Base-by-base conservation (phyloP, 306 rosid species). In the Prosopis cineraria region DNA sequence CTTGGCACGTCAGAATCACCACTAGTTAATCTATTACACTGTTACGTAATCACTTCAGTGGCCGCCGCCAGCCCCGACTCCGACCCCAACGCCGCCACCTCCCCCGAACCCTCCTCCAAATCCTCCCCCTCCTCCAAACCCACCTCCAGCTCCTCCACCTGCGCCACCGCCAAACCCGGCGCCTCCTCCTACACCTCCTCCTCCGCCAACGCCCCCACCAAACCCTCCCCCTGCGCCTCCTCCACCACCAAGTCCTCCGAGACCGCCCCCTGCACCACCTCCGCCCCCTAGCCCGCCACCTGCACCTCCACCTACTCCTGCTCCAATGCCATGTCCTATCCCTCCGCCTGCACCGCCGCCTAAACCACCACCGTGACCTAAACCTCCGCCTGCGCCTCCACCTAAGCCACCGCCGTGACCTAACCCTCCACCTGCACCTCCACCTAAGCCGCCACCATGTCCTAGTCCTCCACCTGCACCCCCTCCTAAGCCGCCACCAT, bases 131-230 rank as follows among this genome's bases (percentile, higher is more conserved):
- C 59, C 59, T 4, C 58, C 58, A 19, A 56, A 17, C 4, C 63
- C 63, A 3, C 47, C 66, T 1, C 84, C 84, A 0, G 37, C 68
- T 2, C 87, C 87, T 0, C 48, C 7, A 2, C 87, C 87, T 11
- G 22, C 65, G 0, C 81, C 76, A 0, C 20, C 67, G 5, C 80
- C 80, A 0, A n/a, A 33, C 9, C 79, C 48, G 0, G 0, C 12
- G 5, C 75, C 75, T 1, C 2, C 62, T 0, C 75, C 75, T 0
- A 0, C 20, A 5, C 87, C 87, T 6, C 39, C 7, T 0, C 81
- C 80, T 6, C n/a, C 59, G 2, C 81, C 82, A 0, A 33, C 75
- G 10, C 75, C 75, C 7, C 58, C 58, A 0, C 58, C 58, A n/a
- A 50, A 20, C 12, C 58, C 59, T 17, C 3, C 17, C 6, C 75